Evolutionary conservation across 352 stramenopile species (phyloP), one percentile per base, ranked within the genome.

Genomic region (Phytopythium boreale): DNA sequence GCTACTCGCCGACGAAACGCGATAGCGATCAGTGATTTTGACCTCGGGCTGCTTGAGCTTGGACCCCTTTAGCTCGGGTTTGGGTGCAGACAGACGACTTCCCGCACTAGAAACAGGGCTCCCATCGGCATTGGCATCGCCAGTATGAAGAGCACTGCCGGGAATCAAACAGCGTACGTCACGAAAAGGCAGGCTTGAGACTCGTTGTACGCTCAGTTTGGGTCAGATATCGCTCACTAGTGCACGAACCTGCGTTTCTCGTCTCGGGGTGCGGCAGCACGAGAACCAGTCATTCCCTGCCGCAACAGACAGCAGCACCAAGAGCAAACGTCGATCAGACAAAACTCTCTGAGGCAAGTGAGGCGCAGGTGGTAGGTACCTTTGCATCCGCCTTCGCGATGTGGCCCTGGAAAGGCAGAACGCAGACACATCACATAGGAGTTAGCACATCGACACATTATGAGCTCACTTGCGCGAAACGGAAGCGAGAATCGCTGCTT

Each of bases 41-140:
- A 79, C 68, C 66, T 89, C 83, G 10, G 83, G 79, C 36, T 85
- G 83, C 68, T 87, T 90, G 9, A 90, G 71, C 61, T 90, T 92
- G n/a, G 83, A 90, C 61, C 88, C 80, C 62, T 87, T 88, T 46
- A 80, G 31, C 4, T 59, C 57, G 7, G 52, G 62, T 2, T 57
- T 64, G 0, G 71, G 49, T 3, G 27, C 49, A 1, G 49, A 56
- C 49, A 8, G 26, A 14, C 49, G 49, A 24, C 27, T 56, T 22
- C 24, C 14, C 17, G 27, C 24, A 26, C 43, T 26, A 27, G 20
- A 50, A 4, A 6, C 57, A n/a, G 64, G 61, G 3, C 34, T 36
- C 6, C 4, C 47, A 46, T 75, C 72, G 2, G 12, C 22, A n/a
- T 41, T 17, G 17, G 14, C 19, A 14, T 77, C 71, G 10, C 57